Evolutionary conservation across 371 early-diverging fungal genomes (phyloP), one percentile per base, ranked within the genome.

Genomic region (Mortierella sp.): DNA sequence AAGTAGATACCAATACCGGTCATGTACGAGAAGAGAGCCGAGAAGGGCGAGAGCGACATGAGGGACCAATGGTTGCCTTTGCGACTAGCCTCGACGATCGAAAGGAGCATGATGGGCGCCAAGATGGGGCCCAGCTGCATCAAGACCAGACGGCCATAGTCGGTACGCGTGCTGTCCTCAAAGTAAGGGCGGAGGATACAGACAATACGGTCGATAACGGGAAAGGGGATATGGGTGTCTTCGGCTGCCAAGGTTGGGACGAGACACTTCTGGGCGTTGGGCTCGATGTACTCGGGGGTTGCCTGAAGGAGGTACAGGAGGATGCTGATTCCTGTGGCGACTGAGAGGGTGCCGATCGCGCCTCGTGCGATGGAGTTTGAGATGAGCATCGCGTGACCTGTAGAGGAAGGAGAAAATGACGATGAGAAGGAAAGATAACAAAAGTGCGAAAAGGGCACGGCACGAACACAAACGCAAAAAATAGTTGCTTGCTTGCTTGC

Each of bases 1-100:
- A 78, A 32, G 6, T 78, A 78, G 41, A 78, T 74, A 21, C 70
- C 78, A 55, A 78, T 72, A 43, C 78, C 78, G 51, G 70, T 46
- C 10, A n/a, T 4, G 32, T 41, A 70, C 11, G 79, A 29, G 44
- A 79, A 68, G n/a, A 75, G 18, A 2, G 71, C 58, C 0, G 79
- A 65, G 51, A 74, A 71, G 35, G 79, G 75, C 24, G 48, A 74
- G 56, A 71, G 71, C 16, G 75, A 70, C 18, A 75, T 55, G 29
- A 75, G 24, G 41, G 71, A 32, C 75, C 79, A 74, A 35, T 44
- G 54, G 71, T 74, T 70, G 46, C 49, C 79, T 21, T 55, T 32
- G n/a, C 75, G 74, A 43, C 75, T 75, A 35, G 63, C 79, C 60
- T 79, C 79, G 71, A 79, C 60, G 18, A 56, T 24, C 24, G 32